Evolutionary conservation across 495 filamentous ascomycete genomes (phyloP).

Genomic region (Pseudevernia furfuracea): DNA sequence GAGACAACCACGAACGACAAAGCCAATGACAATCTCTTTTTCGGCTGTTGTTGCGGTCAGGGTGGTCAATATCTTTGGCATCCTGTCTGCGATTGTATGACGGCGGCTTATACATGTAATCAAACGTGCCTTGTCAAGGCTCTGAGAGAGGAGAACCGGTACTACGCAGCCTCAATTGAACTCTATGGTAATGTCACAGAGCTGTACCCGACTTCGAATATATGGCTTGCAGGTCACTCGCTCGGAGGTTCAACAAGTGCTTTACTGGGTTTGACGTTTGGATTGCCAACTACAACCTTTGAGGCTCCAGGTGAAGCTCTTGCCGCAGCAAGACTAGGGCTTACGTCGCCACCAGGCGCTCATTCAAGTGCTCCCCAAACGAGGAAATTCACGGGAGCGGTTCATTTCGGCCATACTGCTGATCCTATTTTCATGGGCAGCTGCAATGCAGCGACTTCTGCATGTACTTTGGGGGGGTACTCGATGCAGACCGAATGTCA

Average conservation of each 20-base stretch:
- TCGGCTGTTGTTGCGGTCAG: slow-evolving; percentile 94
- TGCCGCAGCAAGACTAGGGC: slow-evolving; percentile 72
- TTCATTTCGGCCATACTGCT: slow-evolving; percentile 90
- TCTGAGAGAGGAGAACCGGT: slow-evolving; percentile 72
- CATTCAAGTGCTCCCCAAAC: slow-evolving; percentile 61
- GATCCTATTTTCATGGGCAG: slow-evolving; percentile 92
- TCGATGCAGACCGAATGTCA: slow-evolving; percentile 89
- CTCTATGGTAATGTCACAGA: slow-evolving; percentile 87
- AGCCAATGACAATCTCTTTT: slow-evolving; percentile 92
- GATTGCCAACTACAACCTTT: slow-evolving; percentile 78
- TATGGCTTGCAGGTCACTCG: slow-evolving; percentile 88
- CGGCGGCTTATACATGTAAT: slow-evolving; percentile 77
- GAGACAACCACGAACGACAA: slow-evolving; percentile 97
- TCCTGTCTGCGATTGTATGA: slow-evolving; percentile 86
- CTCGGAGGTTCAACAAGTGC: slow-evolving; percentile 81
- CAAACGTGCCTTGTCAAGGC: slow-evolving; percentile 74
- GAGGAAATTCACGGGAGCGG: slow-evolving; percentile 67
- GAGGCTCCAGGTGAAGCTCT: slow-evolving; percentile 87
- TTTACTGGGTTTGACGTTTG: slow-evolving; percentile 83
- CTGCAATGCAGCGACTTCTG: slow-evolving; percentile 80
- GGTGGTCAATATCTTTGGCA: slow-evolving; percentile 80
- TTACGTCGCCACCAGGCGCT: slow-evolving; percentile 75
- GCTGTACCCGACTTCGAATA: slow-evolving; percentile 73
- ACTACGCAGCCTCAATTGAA: slow-evolving; percentile 79
- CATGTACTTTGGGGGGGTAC: slow-evolving; percentile 88